Evolutionary conservation across 495 filamentous ascomycete species (phyloP).

Genomic region (Aspergillus wentii): DNA sequence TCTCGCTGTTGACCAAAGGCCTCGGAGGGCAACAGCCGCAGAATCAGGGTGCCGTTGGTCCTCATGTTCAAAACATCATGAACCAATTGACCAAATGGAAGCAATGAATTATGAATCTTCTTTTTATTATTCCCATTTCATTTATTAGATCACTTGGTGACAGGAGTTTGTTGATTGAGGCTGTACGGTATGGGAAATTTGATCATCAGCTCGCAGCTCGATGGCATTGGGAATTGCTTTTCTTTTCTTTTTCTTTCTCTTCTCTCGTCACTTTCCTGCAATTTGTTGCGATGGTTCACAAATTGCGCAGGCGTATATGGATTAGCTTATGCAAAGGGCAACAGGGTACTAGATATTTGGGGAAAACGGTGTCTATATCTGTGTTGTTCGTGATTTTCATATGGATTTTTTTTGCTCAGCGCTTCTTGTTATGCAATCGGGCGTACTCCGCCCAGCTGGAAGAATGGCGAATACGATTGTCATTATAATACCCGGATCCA

Average conservation of each 20-base stretch:
- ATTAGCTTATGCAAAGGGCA: no score
- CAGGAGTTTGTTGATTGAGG: slow-evolving; percentile 12
- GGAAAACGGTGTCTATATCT: slow-evolving; percentile 3
- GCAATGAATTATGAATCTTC: slow-evolving; percentile 41
- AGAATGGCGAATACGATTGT: slow-evolving; percentile 4
- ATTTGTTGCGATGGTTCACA: no score
- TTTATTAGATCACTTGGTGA: slow-evolving; percentile 8
- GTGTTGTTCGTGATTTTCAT: slow-evolving; percentile 1
- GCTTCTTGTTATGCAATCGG: slow-evolving; percentile 1
- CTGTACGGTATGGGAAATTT: neutral
- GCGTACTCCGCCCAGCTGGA: slow-evolving; percentile 2
- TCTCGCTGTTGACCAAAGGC: slow-evolving; percentile 42
- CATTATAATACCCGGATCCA: slow-evolving; percentile 1
- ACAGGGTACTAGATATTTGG: slow-evolving; percentile 3
- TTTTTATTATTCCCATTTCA: slow-evolving; percentile 10
- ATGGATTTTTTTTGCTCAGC: neutral
- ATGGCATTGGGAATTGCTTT: slow-evolving; percentile 4
- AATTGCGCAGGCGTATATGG: slow-evolving; percentile 8
- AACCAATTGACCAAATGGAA: slow-evolving; percentile 58
- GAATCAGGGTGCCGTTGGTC: slow-evolving; percentile 28
- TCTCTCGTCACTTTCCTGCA: slow-evolving; percentile 13
- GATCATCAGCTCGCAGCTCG: neutral
- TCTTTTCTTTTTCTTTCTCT: slow-evolving; percentile 3
- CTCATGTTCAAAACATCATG: slow-evolving; percentile 58
- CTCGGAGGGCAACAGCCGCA: slow-evolving; percentile 36